Evolutionary conservation across 2,329 filamentous ascomycete genomes (phyloP), one percentile per base, ranked within the genome.

Genomic region (Fusarium sterilihyphosum): DNA sequence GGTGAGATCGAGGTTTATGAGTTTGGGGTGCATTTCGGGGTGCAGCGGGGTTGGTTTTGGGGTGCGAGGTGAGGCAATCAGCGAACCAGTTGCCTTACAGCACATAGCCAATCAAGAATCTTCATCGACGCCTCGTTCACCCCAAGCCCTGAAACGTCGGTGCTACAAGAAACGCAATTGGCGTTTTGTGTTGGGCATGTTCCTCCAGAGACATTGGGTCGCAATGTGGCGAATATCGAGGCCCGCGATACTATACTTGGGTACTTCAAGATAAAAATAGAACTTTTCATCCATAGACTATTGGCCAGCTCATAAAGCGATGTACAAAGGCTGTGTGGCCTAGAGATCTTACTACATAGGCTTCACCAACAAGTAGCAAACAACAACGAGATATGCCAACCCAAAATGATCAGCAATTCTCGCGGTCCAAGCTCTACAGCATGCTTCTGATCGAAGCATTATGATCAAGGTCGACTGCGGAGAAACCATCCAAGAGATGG

Each of bases 1-100:
- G 46, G 8, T 5, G 20, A 35, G 24, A 16, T 29, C n/a, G 11
- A 31, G 31, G 33, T 18, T 9, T 2, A n/a, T 20, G 29, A 26
- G 43, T 47, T 26, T 33, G 47, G 18, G 29, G 12, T 35, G 37
- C 20, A 22, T 35, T 61, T 56, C 13, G 59, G 38, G 49, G 59
- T 56, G 59, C 47, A n/a, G 59, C 29, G 59, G 59, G 47, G 33
- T 38, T 41, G 10, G 22, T 41, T 43, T 56, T 43, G 49, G n/a
- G 59, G 59, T 61, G 59, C n/a, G 10, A 61, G 29, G 18, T 24
- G n/a, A 56, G 31, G 29, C n/a, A 33, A 6, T 31, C 22, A 24
- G 46, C 37, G 37, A 56, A 56, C 37, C 49, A 29, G 29, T 35
- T 56, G 59, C 49, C 49, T 56, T 37, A n/a, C 13, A 26, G 11